Conservation (phyloP, 257 asterid species). For the Solanum chiquidenum region DNA sequence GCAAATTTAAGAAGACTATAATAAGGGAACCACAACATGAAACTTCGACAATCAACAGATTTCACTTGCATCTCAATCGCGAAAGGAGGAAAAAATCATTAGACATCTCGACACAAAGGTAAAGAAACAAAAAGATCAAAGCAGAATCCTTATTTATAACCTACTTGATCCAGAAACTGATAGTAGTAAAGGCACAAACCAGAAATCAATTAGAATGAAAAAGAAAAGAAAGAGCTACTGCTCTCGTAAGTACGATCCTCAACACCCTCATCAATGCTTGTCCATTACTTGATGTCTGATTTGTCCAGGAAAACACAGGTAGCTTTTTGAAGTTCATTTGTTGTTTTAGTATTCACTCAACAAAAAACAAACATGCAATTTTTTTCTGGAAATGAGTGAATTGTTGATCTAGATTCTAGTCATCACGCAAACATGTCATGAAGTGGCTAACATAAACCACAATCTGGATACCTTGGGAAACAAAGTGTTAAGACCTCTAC, state of each 20-base stretch:
- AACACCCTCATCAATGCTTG: neutral
- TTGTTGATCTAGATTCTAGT: neutral
- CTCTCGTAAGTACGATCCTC: neutral
- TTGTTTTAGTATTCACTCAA: neutral
- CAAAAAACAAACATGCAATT: neutral
- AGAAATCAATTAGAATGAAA: neutral
- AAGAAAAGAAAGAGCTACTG: neutral
- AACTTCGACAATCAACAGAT: neutral
- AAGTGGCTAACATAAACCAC: neutral
- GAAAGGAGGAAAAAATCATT: neutral
- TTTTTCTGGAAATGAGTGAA: neutral
- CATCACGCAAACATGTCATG: neutral
- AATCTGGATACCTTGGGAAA: neutral
- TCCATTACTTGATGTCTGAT: neutral
- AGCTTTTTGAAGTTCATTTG: neutral
- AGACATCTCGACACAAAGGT: neutral
- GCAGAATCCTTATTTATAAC: neutral
- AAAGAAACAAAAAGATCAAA: neutral
- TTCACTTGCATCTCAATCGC: neutral
- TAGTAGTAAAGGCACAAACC: neutral
- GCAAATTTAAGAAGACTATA: neutral
- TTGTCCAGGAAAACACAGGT: neutral
- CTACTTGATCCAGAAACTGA: neutral
- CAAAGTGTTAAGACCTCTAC: neutral
- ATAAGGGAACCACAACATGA: neutral